phyloP scores from a whole-genome alignment of 352 stramenopile species.

The Phytophthora pinifolia region DNA sequence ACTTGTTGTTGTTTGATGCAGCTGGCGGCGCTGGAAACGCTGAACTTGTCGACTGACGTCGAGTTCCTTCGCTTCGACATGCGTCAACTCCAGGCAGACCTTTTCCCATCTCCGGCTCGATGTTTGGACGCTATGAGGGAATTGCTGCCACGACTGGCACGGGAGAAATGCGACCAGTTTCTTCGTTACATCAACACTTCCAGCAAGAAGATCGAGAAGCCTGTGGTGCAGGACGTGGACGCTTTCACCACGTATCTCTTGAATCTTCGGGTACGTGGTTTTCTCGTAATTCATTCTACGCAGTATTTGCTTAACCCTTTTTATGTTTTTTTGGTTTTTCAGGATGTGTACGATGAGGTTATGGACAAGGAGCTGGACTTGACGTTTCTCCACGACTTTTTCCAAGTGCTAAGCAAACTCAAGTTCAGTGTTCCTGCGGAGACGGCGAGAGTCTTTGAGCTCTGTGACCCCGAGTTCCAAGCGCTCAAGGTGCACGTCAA shows the following conservation, averaged over 20 bases:
- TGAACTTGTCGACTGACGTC: constrained; percentile 25
- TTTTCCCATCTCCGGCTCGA: constrained; percentile 42
- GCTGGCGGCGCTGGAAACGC: constrained; percentile 21
- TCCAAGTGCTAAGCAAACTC: constrained; percentile 34
- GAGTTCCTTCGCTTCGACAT: constrained; percentile 55
- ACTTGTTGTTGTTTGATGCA: not conserved
- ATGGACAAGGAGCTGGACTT: constrained; percentile 53
- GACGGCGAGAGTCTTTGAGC: constrained; percentile 30
- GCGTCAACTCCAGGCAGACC: constrained; percentile 31
- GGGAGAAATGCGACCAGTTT: constrained; percentile 52
- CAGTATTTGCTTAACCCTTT: not conserved
- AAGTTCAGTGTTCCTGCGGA: constrained; percentile 34
- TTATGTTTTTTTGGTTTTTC: not conserved
- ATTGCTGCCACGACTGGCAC: constrained; percentile 41
- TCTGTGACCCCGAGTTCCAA: constrained; percentile 50
- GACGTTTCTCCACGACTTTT: constrained; percentile 46
- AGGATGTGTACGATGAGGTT: constrained; percentile 52
- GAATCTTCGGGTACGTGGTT: constrained; percentile 39
- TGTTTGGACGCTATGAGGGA: constrained; percentile 42
- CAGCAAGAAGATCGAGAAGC: constrained; percentile 52
- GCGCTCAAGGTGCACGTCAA: constrained; percentile 36
- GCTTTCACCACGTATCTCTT: constrained; percentile 57
- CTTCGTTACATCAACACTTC: constrained; percentile 39
- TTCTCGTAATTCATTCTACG: not conserved
- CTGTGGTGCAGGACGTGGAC: constrained; percentile 29